Conservation (phyloP, 495 filamentous ascomycete species). For the Aspergillus olivimuriae region DNA sequence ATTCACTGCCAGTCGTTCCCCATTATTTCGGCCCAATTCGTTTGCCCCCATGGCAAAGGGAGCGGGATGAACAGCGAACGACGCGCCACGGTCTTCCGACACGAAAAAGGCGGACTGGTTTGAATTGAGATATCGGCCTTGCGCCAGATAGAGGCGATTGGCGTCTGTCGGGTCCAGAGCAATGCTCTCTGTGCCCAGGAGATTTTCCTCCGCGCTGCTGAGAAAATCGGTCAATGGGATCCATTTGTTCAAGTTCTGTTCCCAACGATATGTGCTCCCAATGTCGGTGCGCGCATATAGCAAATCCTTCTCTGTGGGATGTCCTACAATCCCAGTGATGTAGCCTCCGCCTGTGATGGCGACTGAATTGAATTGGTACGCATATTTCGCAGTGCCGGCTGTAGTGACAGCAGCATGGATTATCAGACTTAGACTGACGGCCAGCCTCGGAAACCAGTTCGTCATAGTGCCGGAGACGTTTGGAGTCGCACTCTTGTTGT, state of each 20-base stretch:
- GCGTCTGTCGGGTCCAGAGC: slow-evolving; percentile 51
- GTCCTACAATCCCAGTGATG: slow-evolving; percentile 52
- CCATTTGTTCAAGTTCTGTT: slow-evolving; percentile 48
- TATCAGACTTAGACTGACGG: neutral
- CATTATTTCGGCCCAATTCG: slow-evolving; percentile 60
- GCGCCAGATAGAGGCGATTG: slow-evolving; percentile 49
- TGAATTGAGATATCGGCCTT: slow-evolving; percentile 27
- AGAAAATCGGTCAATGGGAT: slow-evolving; percentile 49
- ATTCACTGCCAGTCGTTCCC: slow-evolving; percentile 56
- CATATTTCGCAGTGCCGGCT: slow-evolving; percentile 4
- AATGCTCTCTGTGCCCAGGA: slow-evolving; percentile 46
- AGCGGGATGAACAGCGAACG: slow-evolving; percentile 7
- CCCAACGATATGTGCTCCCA: slow-evolving; percentile 53
- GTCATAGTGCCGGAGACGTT: neutral
- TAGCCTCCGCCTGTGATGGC: slow-evolving; percentile 49
- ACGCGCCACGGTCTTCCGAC: slow-evolving; percentile 10
- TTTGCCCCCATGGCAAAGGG: slow-evolving; percentile 59
- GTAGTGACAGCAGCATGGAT: neutral
- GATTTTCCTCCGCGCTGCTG: slow-evolving; percentile 8
- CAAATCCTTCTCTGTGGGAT: slow-evolving; percentile 48
- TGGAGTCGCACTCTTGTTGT: neutral
- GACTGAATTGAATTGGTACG: slow-evolving; percentile 12
- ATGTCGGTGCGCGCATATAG: slow-evolving; percentile 60
- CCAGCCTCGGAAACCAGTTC: neutral
- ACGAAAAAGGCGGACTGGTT: slow-evolving; percentile 12